Base-by-base conservation (phyloP, 2,329 filamentous ascomycete genomes). In the Alternaria longipes region DNA sequence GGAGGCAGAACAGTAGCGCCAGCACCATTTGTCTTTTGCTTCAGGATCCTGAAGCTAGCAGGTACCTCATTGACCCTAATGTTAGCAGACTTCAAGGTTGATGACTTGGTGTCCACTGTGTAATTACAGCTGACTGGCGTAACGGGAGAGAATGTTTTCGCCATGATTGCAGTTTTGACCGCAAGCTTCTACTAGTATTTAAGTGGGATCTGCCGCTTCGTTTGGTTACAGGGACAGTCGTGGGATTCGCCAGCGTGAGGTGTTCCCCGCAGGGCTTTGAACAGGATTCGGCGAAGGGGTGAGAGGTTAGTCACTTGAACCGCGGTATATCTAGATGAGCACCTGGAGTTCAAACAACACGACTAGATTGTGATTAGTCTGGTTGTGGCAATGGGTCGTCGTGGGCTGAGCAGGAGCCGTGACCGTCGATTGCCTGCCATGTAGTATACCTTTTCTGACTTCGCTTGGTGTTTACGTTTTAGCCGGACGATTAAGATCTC, bases 401-500 rank as follows among this genome's bases (percentile, higher is more conserved):
- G 42, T 58, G 67, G 67, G 66, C 65, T 63, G 49, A 59, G 70
- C 68, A 74, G 69, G 72, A 67, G 68, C 67, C 70, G 67, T 72
- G 71, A 72, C 72, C 66, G 58, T 73, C 67, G 69, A 70, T 67
- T 71, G 69, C 68, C 71, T 75, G 73, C 71, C 66, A 74, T 52
- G 45, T 77, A 70, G 69, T 78, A 74, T 79, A 79, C 76, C 76
- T 79, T 79, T 79, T 69, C 53, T 47, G 40, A 54, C 40, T 54
- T 38, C 54, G 60, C 57, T 64, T 22, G 54, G 18, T 62, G 62
- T 64, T 62, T 76, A 77, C 34, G 71, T 72, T 80, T 84, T 78
- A 68, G 81, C 79, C 46, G 81, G 82, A 68, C 81, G 80, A 47
- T 78, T 83, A 65, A 75, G 79, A 76, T 85, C 84, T 70, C 84